Evolutionary conservation across 2,329 filamentous ascomycete species (phyloP).

Genomic region (Beauveria asiatica): DNA sequence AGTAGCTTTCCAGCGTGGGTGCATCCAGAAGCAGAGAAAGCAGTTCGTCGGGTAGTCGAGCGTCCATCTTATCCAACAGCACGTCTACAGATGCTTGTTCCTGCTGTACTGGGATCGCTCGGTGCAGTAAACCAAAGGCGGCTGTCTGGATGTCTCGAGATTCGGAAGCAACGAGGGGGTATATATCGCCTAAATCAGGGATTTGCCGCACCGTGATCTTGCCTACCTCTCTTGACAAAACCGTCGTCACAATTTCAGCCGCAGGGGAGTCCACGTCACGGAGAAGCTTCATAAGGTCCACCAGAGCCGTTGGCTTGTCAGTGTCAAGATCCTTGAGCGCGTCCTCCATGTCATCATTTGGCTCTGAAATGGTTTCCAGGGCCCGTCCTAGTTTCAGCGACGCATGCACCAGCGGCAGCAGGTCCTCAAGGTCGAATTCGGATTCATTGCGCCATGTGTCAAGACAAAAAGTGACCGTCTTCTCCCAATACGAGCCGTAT

Average conservation of each 20-base stretch:
- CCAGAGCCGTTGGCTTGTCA: constrained; percentile 46
- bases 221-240: constrained; percentile 61
- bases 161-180: constrained; percentile 65
- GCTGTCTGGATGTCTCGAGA: constrained; percentile 70
- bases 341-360: constrained; percentile 81
- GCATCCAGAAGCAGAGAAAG: constrained; percentile 74
- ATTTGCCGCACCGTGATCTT: constrained; percentile 55
- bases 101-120: constrained; percentile 67
- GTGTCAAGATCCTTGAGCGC: constrained; percentile 55
- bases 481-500: constrained; percentile 83
- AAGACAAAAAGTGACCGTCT: constrained; percentile 49
- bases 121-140: constrained; percentile 72
- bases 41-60: constrained; percentile 73
- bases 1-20: constrained; percentile 60
- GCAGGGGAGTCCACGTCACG: constrained; percentile 49
- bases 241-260: constrained; percentile 63
- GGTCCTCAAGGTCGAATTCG: constrained; percentile 34
- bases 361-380: constrained; percentile 56
- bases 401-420: constrained; percentile 57
- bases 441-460: constrained; percentile 45
- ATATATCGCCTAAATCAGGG: constrained; percentile 60
- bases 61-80: constrained; percentile 61
- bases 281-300: constrained; percentile 53
- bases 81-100: constrained; percentile 75
- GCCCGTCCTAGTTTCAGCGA: constrained; percentile 62